Conservation (phyloP, 805 yeast species). For the Saccharomyces cerevisiae region DNA sequence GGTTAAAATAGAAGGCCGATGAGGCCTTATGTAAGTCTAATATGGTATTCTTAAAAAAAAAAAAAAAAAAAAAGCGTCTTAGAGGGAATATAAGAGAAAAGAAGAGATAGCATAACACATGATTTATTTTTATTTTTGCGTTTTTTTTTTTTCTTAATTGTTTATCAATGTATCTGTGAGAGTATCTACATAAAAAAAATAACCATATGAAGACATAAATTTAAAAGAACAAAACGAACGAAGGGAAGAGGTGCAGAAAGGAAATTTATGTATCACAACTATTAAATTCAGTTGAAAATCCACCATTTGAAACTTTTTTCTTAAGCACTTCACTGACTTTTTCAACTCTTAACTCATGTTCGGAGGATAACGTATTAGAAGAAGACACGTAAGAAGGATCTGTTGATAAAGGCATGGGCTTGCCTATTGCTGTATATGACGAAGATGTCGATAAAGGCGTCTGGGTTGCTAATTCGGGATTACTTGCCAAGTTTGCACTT, state of each 20-base stretch:
- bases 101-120: neutral
- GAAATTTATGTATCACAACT: neutral
- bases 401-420: neutral
- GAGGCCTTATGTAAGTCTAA: neutral
- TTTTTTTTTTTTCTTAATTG: neutral
- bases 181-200: neutral
- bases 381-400: slow-evolving; percentile 8
- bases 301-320: slow-evolving; percentile 12
- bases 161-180: neutral
- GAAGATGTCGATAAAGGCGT: neutral
- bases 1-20: neutral
- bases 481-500: slow-evolving; percentile 2
- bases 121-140: neutral
- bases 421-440: neutral
- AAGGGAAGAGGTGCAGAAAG: neutral
- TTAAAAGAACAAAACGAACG: neutral
- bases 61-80: neutral
- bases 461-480: neutral
- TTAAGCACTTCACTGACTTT: slow-evolving; percentile 21
- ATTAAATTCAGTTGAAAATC: neutral
- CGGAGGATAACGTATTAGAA: slow-evolving; percentile 13
- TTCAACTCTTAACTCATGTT: slow-evolving; percentile 18
- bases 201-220: neutral
- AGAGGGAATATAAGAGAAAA: neutral
- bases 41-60: neutral